Conservation (phyloP, 2,329 filamentous ascomycete genomes). For the Anthostomella pinea region DNA sequence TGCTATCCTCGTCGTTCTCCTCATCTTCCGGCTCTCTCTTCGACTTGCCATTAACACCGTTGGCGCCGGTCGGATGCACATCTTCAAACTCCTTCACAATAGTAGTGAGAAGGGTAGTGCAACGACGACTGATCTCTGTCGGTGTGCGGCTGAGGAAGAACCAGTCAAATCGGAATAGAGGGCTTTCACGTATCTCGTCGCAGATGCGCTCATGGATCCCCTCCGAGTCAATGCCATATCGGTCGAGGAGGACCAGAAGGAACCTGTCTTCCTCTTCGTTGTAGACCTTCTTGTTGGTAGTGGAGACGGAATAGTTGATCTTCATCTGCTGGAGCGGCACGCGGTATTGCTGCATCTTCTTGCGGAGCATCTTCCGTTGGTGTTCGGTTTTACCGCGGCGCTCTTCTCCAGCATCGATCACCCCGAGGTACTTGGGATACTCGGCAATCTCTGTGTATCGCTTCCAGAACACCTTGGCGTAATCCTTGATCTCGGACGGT, state of each 20-base stretch:
- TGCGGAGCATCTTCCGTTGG: conserved; percentile 87
- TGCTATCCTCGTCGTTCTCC: conserved; percentile 78
- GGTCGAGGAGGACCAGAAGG: conserved; percentile 87
- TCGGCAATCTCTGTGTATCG: conserved; percentile 88
- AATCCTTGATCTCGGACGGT: conserved; percentile 79
- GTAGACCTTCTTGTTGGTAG: conserved; percentile 99
- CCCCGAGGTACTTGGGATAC: conserved; percentile 81
- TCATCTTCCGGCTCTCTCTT: conserved; percentile 79
- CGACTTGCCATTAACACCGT: conserved; percentile 63
- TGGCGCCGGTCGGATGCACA: conserved; percentile 47
- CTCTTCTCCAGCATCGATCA: conserved; percentile 91
- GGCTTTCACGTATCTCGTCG: conserved; percentile 93
- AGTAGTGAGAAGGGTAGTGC: conserved; percentile 89
- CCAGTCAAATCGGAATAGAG: conserved; percentile 98
- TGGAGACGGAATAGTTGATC: conserved; percentile 98
- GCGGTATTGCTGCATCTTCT: conserved; percentile 96
- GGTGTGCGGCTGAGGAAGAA: conserved; percentile 96
- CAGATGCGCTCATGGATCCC: conserved; percentile 88
- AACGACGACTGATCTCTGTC: conserved; percentile 86
- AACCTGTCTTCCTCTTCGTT: conserved; percentile 98
- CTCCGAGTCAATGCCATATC: conserved; percentile 87
- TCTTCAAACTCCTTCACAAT: conserved; percentile 94
- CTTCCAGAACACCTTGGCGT: conserved; percentile 95
- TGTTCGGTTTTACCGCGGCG: conserved; percentile 84
- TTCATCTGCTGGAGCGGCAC: conserved; percentile 96